phyloP scores from a whole-genome alignment of 805 yeast genomes.

The Vanderwaltozyma verrucispora region DNA sequence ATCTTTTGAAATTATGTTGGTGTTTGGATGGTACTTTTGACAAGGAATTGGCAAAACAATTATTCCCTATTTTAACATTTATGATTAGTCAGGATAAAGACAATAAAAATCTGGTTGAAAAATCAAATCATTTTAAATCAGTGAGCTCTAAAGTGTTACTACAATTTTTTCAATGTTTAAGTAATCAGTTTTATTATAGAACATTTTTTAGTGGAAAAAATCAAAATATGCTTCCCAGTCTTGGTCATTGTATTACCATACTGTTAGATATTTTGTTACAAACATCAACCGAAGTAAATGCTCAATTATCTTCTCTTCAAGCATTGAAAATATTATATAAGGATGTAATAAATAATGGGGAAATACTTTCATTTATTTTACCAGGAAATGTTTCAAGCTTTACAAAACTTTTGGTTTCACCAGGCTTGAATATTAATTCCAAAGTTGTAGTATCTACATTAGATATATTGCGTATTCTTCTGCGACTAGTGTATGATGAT shows the following conservation, averaged over 20 bases:
- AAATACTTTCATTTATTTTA: slow-evolving; percentile 36
- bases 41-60: slow-evolving; percentile 32
- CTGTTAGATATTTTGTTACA: slow-evolving; percentile 29
- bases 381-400: slow-evolving; percentile 43
- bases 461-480: slow-evolving; percentile 23
- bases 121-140: slow-evolving; percentile 29
- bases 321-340: slow-evolving; percentile 29
- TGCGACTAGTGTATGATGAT: slow-evolving; percentile 35
- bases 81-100: slow-evolving; percentile 30
- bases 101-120: slow-evolving; percentile 12
- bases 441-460: slow-evolving; percentile 28
- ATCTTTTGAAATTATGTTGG: slow-evolving; percentile 43
- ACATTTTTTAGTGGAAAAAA: slow-evolving; percentile 12
- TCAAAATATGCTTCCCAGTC: slow-evolving; percentile 30
- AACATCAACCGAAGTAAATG: slow-evolving; percentile 16
- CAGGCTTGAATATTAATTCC: slow-evolving; percentile 30
- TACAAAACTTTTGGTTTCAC: slow-evolving; percentile 29
- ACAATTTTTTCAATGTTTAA: slow-evolving; percentile 26
- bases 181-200: slow-evolving; percentile 17
- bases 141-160: slow-evolving; percentile 30
- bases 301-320: slow-evolving; percentile 28
- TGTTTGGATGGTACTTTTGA: slow-evolving; percentile 28
- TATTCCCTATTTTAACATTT: slow-evolving; percentile 37
- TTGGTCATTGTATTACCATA: slow-evolving; percentile 40
- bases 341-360: slow-evolving; percentile 35